A percentile compares a stretch with the other conserved stretches of the same genome.
Evolutionary conservation across 208 protist genomes (phyloP).

Genomic region (Leishmania mexicana): DNA sequence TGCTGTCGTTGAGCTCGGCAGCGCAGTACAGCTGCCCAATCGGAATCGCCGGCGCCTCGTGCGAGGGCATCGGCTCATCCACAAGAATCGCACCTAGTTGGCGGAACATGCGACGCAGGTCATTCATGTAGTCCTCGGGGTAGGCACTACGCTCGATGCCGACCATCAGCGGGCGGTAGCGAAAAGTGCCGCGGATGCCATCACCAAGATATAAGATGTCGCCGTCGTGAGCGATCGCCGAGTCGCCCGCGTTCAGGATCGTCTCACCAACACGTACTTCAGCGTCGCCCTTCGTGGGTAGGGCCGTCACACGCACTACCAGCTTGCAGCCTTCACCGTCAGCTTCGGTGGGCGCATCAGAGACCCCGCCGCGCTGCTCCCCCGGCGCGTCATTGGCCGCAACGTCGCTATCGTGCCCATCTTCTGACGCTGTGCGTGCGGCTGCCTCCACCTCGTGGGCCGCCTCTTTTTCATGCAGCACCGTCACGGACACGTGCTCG

Average conservation of each 20-base stretch:
- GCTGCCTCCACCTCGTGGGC: conserved; percentile 17
- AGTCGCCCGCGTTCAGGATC: conserved; percentile 35
- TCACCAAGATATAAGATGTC: conserved; percentile 56
- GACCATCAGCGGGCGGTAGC: conserved; percentile 78
- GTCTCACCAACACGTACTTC: conserved; percentile 42
- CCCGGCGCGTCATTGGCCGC: not conserved
- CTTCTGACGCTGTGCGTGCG: not conserved
- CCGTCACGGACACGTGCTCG: conserved; percentile 60
- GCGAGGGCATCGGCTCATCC: conserved; percentile 25
- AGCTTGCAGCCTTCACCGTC: conserved; percentile 34
- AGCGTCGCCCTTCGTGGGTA: conserved; percentile 38
- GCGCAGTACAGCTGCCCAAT: conserved; percentile 68
- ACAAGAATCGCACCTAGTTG: conserved; percentile 74
- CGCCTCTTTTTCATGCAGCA: conserved; percentile 60
- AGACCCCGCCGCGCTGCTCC: conserved; percentile 2
- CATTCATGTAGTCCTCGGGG: conserved; percentile 39
- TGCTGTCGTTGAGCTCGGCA: conserved; percentile 59
- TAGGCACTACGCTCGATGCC: conserved; percentile 50
- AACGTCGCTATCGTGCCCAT: conserved; percentile 5
- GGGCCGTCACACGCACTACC: conserved; percentile 56
- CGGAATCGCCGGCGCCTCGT: conserved; percentile 37
- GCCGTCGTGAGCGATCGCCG: conserved; percentile 46
- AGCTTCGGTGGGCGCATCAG: not conserved
- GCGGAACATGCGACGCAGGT: conserved; percentile 61
- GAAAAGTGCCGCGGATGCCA: conserved; percentile 42